Evolutionary conservation across 495 filamentous ascomycete genomes (phyloP).

Genomic region (Penicillium maclennaniae): DNA sequence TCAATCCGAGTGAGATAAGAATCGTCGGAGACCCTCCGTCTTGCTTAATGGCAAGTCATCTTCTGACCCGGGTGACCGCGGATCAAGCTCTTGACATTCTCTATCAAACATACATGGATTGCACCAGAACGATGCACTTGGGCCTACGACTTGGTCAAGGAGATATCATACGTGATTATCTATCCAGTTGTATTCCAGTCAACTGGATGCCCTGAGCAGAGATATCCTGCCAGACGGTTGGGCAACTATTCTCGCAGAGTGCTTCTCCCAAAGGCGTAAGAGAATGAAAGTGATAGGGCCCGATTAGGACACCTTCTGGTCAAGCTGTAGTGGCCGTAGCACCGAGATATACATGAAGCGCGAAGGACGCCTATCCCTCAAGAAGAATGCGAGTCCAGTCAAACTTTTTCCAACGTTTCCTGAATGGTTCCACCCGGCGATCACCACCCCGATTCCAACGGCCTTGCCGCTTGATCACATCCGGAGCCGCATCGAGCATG

Average conservation of each 20-base stretch:
- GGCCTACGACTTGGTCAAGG: no score
- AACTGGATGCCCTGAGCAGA: no score
- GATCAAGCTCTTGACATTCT: background rate
- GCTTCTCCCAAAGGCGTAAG: no score
- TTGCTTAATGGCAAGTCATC: background rate
- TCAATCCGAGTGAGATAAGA: background rate
- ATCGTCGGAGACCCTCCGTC: background rate
- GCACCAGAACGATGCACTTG: background rate
- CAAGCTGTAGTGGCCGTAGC: background rate
- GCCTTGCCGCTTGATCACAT: constrained; percentile 88
- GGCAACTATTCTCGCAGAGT: no score
- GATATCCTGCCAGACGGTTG: no score
- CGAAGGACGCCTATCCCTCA: constrained; percentile 30
- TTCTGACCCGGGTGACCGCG: background rate
- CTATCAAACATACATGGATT: background rate
- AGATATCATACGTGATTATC: no score
- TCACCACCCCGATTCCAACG: constrained; percentile 75
- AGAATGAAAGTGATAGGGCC: no score
- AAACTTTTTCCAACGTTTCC: constrained; percentile 83
- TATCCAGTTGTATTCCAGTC: no score
- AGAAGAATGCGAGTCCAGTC: constrained; percentile 90
- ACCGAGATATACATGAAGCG: background rate
- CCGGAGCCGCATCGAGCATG: constrained; percentile 80
- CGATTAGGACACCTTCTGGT: no score
- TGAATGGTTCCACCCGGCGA: constrained; percentile 71